phyloP scores from a whole-genome alignment of 108 stramenopile genomes.

The Parietichytrium sp. region DNA sequence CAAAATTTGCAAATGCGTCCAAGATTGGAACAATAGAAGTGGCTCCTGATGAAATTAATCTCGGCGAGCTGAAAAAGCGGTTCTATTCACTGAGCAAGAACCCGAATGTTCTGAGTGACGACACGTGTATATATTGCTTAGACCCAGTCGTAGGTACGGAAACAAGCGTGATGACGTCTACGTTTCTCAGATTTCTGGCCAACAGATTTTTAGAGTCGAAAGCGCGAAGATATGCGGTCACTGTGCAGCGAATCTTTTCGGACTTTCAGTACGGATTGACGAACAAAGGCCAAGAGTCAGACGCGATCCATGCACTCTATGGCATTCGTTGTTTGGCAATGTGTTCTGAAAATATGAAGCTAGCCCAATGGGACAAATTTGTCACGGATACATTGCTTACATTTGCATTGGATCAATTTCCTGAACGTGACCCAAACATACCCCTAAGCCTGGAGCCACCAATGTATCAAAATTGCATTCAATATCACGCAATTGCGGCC shows the following conservation, averaged over 20 bases:
- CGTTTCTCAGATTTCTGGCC: conserved; percentile 5
- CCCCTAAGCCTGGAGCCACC: too few species aligned
- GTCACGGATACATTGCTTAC: neutral
- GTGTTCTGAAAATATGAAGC: neutral
- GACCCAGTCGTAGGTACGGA: neutral
- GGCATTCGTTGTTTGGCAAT: neutral
- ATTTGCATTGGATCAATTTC: neutral
- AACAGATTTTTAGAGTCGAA: neutral
- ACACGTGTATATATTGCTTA: neutral
- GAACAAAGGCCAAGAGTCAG: neutral
- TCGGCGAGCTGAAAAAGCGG: neutral
- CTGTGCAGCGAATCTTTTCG: neutral
- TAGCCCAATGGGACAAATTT: neutral
- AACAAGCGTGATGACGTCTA: neutral
- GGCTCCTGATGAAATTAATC: neutral
- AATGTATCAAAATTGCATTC: too few species aligned
- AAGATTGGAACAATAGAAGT: too few species aligned
- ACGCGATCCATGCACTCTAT: neutral
- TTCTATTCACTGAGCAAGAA: conserved; percentile 24
- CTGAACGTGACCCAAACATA: neutral
- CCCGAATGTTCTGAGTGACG: neutral
- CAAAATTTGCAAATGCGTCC: neutral
- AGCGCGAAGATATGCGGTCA: neutral
- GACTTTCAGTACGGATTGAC: neutral
- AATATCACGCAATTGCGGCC: too few species aligned